phyloP scores from a whole-genome alignment of 179 eudicot genomes.

The Kewa caespitosa region DNA sequence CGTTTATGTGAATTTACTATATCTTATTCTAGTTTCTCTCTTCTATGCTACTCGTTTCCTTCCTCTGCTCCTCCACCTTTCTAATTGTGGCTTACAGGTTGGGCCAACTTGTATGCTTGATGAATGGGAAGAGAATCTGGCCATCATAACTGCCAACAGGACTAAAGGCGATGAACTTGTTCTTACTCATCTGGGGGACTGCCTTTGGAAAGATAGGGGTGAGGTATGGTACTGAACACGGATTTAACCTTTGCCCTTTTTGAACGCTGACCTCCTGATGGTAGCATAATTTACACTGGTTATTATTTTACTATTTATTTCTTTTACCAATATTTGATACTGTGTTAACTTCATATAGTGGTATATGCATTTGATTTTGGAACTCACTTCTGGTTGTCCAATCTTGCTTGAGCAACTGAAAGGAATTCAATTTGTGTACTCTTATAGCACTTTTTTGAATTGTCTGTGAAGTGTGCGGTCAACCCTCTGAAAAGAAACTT shows the following conservation, averaged over 20 bases:
- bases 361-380: background rate
- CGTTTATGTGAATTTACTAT: background rate
- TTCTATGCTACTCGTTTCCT: background rate
- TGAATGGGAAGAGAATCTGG: constrained; percentile 82
- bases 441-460: background rate
- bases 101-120: constrained; percentile 57
- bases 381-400: background rate
- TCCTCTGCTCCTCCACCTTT: no score
- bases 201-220: constrained; percentile 73
- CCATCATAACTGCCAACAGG: constrained; percentile 72
- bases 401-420: background rate
- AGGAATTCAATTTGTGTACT: background rate
- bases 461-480: background rate
- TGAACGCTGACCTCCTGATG: constrained; percentile 6
- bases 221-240: constrained; percentile 41
- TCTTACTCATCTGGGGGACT: constrained; percentile 84
- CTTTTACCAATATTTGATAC: no score
- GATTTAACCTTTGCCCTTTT: background rate
- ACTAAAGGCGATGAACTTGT: constrained; percentile 87
- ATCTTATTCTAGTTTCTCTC: background rate
- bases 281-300: no score
- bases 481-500: background rate
- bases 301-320: no score
- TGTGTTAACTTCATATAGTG: background rate
- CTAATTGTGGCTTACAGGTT: constrained; percentile 22